Percentiles rank a stretch among this genome's conserved stretches.
Conservation (phyloP, 2,329 filamentous ascomycete species). For the Colletotrichum tanaceti region DNA sequence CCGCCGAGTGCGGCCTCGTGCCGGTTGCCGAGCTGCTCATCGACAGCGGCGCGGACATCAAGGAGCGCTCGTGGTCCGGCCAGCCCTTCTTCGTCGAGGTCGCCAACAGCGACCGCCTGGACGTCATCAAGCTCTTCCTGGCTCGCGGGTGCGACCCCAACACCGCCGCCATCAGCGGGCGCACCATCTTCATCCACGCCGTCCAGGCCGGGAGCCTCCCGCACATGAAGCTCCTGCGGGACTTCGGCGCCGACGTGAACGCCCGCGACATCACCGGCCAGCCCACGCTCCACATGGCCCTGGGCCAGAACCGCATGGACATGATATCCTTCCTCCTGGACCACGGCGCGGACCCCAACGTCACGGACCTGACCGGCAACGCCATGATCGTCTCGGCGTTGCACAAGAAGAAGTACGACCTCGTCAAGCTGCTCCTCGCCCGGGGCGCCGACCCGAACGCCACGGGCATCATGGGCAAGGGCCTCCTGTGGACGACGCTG, state of each 20-base stretch:
- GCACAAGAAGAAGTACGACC: conserved; percentile 44
- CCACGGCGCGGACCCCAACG: conserved; percentile 50
- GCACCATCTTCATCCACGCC: conserved; percentile 48
- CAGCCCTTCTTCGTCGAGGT: conserved; percentile 38
- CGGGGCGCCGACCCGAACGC: conserved; percentile 43
- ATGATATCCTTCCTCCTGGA: conserved; percentile 51
- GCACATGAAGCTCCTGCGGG: conserved; percentile 32
- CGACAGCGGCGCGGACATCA: conserved; percentile 38
- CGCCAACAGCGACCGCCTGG: conserved; percentile 30
- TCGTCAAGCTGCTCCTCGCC: conserved; percentile 40
- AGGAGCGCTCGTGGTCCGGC: conserved; percentile 34
- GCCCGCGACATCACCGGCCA: conserved; percentile 41
- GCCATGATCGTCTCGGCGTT: conserved; percentile 51
- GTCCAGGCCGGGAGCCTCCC: conserved; percentile 40
- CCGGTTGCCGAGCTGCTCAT: conserved; percentile 40
- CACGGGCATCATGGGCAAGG: conserved; percentile 29
- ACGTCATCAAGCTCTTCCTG: conserved; percentile 44
- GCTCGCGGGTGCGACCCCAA: conserved; percentile 52
- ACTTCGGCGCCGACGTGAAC: conserved; percentile 47
- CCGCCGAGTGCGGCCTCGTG: conserved; percentile 36
- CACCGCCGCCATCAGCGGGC: conserved; percentile 47
- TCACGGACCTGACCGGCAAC: conserved; percentile 47
- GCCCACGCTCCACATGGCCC: conserved; percentile 45
- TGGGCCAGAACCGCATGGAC: conserved; percentile 46
- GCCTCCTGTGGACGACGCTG: conserved; percentile 29